Percentiles rank a stretch among this genome's conserved stretches.
Conservation (phyloP, 2,329 filamentous ascomycete species). For the Trichoderma citrinoviride region DNA sequence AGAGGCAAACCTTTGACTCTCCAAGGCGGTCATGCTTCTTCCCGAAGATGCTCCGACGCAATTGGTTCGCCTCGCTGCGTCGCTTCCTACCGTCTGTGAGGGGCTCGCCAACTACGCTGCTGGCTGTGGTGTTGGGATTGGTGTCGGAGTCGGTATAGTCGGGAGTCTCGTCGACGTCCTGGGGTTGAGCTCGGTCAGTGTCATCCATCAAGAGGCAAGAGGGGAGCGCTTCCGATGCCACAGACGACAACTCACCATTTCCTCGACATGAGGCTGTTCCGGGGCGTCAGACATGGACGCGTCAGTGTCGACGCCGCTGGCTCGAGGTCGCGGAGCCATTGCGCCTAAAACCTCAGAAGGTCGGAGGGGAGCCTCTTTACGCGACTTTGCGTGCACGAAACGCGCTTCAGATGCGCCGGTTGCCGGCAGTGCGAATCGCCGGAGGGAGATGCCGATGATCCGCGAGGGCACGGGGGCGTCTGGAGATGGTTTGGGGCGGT, state of each 20-base stretch:
- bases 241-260: slow-evolving; percentile 45
- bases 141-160: slow-evolving; percentile 67
- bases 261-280: slow-evolving; percentile 45
- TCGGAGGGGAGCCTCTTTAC: slow-evolving; percentile 46
- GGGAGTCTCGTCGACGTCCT: slow-evolving; percentile 64
- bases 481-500: slow-evolving; percentile 7
- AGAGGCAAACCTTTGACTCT: slow-evolving; percentile 73
- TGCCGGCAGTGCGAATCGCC: slow-evolving; percentile 2
- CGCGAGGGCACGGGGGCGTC: background rate
- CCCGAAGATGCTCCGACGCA: slow-evolving; percentile 88
- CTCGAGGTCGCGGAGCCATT: slow-evolving; percentile 57
- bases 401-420: slow-evolving; percentile 41
- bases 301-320: slow-evolving; percentile 55
- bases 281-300: slow-evolving; percentile 63
- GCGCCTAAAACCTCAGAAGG: slow-evolving; percentile 30
- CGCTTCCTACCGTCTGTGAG: slow-evolving; percentile 75
- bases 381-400: slow-evolving; percentile 47
- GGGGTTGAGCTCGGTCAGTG: background rate
- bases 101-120: slow-evolving; percentile 78
- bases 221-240: background rate
- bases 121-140: slow-evolving; percentile 69
- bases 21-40: slow-evolving; percentile 92
- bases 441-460: background rate
- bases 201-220: background rate
- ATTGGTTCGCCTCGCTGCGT: slow-evolving; percentile 80